Conservation (phyloP, 2,329 filamentous ascomycete species). For the Penicillium sp. region DNA sequence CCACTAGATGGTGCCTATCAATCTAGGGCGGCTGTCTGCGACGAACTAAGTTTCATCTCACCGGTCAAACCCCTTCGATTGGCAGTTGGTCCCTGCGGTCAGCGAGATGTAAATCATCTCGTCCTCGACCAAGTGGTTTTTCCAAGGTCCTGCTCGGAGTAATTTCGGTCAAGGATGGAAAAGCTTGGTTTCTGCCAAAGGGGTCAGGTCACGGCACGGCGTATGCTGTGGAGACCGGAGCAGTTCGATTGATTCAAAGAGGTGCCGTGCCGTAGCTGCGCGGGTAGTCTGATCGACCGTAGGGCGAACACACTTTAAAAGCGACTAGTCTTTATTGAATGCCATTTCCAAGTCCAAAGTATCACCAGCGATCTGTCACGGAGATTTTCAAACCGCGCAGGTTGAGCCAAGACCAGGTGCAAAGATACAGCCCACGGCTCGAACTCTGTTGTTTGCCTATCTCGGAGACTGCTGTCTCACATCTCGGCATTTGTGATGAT, state of each 20-base stretch:
- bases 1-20: slow-evolving; percentile 16
- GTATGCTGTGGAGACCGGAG: not conserved
- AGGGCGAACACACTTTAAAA: not conserved
- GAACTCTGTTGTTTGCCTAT: not conserved
- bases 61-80: slow-evolving; percentile 1
- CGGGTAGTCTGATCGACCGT: not conserved
- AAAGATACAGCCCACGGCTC: not conserved
- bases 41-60: slow-evolving; percentile 30
- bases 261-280: not conserved
- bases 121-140: not conserved
- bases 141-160: slow-evolving; percentile 5
- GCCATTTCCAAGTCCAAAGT: not conserved
- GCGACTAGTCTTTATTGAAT: not conserved
- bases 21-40: slow-evolving; percentile 27
- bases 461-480: not conserved
- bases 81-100: slow-evolving; percentile 7
- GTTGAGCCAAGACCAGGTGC: not conserved
- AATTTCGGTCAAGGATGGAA: slow-evolving; percentile 4
- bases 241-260: not conserved
- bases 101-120: slow-evolving; percentile 5
- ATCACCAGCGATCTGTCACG: not conserved
- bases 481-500: not conserved
- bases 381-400: not conserved
- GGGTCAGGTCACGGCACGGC: not conserved
- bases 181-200: slow-evolving; percentile 5